A percentile compares a stretch with the other conserved stretches of the same genome.
Evolutionary conservation across 768 basidiomycete species (phyloP).

Genomic region (Auricularia sp.): DNA sequence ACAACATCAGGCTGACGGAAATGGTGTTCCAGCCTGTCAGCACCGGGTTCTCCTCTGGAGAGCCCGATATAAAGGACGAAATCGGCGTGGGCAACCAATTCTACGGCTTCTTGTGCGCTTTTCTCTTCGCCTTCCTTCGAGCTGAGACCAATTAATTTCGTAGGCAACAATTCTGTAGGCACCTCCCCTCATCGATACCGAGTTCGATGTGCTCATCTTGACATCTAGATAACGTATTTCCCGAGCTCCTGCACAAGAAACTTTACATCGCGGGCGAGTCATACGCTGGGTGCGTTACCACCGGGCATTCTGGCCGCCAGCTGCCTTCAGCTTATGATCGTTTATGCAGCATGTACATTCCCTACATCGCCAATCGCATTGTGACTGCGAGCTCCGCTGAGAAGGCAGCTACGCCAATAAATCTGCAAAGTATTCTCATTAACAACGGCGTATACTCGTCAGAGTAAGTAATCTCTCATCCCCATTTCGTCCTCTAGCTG

Average conservation of each 20-base stretch:
- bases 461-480: background rate
- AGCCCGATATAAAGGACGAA: slow-evolving; percentile 1
- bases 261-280: slow-evolving; percentile 8
- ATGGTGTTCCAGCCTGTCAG: background rate
- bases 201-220: too few relatives aligned
- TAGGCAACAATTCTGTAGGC: slow-evolving; percentile 6
- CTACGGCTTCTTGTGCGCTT: slow-evolving; percentile 9
- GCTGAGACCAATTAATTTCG: background rate
- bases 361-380: slow-evolving; percentile 10
- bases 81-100: slow-evolving; percentile 10
- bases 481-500: background rate
- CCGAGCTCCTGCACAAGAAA: slow-evolving; percentile 8
- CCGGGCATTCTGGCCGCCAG: background rate
- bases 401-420: slow-evolving; percentile 5
- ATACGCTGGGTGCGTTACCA: background rate
- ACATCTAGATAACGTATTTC: slow-evolving; percentile 3
- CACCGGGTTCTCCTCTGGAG: slow-evolving; percentile 1
- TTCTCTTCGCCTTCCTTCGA: background rate
- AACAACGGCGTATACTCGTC: slow-evolving; percentile 9
- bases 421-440: slow-evolving; percentile 9
- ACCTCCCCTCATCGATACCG: background rate
- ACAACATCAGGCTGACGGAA: background rate
- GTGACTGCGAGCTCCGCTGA: slow-evolving; percentile 6
- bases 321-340: background rate
- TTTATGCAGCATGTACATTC: slow-evolving; percentile 3